Percentiles rank a stretch among this genome's conserved stretches.
Conservation (phyloP, 768 basidiomycete species). For the Hebeloma cylindrosporum region DNA sequence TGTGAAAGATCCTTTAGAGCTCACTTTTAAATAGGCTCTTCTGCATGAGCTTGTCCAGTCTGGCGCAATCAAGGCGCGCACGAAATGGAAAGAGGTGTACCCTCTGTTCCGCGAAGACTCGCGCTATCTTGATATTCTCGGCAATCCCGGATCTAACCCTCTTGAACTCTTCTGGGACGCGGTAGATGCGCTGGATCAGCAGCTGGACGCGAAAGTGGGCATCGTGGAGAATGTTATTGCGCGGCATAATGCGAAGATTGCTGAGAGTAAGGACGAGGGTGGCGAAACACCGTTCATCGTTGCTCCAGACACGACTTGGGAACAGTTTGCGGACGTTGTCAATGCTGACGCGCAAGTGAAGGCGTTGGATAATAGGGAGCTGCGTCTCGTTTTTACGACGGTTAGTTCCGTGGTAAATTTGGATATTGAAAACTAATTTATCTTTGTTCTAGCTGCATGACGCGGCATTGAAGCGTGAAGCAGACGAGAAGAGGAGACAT, state of each 20-base stretch:
- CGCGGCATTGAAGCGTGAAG: conserved; percentile 68
- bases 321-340: conserved; percentile 60
- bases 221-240: conserved; percentile 62
- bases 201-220: conserved; percentile 77
- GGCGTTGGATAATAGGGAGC: conserved; percentile 49
- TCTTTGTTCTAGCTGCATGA: conserved; percentile 59
- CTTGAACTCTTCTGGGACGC: conserved; percentile 96
- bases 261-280: conserved; percentile 26
- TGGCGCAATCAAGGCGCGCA: conserved; percentile 73
- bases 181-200: conserved; percentile 85
- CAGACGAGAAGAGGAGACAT: conserved; percentile 82
- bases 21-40: conserved; percentile 49
- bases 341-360: conserved; percentile 53
- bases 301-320: conserved; percentile 58
- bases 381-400: conserved; percentile 58
- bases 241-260: conserved; percentile 43
- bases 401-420: conserved; percentile 40
- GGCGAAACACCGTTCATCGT: conserved; percentile 40
- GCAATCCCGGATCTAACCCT: conserved; percentile 92
- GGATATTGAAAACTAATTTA: conserved; percentile 4
- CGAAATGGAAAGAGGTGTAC: conserved; percentile 92
- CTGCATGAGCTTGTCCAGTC: conserved; percentile 65
- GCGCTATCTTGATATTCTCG: conserved; percentile 86
- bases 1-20: not conserved
- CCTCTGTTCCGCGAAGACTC: conserved; percentile 72